Conservation (phyloP, 108 stramenopile species). For the Cyclostephanos tholiformis region DNA sequence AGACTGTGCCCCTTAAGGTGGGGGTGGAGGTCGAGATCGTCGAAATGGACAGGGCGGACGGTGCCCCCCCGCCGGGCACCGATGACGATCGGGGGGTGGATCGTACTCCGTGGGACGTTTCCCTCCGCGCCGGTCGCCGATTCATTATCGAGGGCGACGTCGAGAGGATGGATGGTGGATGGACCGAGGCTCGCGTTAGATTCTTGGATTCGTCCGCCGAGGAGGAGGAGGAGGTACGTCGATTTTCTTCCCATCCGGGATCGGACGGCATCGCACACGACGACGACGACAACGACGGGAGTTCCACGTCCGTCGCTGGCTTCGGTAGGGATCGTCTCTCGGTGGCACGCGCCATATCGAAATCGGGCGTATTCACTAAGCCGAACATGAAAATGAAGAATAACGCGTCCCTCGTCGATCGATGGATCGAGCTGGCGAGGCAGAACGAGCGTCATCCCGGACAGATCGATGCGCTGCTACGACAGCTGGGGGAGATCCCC, state of each 20-base stretch:
- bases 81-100: constrained; percentile 3
- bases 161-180: constrained; percentile 55
- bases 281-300: neutral
- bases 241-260: neutral
- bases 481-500: constrained; percentile 67
- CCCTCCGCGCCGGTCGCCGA: constrained; percentile 53
- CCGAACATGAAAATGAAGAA: constrained; percentile 60
- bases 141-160: constrained; percentile 60
- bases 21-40: constrained; percentile 72
- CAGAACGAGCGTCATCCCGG: constrained; percentile 61
- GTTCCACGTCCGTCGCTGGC: neutral
- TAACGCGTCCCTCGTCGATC: constrained; percentile 52
- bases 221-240: constrained; percentile 50
- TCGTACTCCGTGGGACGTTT: constrained; percentile 45
- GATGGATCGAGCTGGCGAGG: constrained; percentile 72
- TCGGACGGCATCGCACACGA: neutral
- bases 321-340: constrained; percentile 47
- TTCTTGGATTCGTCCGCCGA: constrained; percentile 56
- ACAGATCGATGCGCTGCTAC: constrained; percentile 57
- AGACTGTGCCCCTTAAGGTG: constrained; percentile 50
- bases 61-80: neutral
- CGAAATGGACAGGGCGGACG: constrained; percentile 34
- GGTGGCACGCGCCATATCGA: constrained; percentile 60
- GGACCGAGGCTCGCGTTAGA: constrained; percentile 64
- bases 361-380: constrained; percentile 53